Base-by-base conservation (phyloP, 768 basidiomycete genomes). In the Russula sp. region DNA sequence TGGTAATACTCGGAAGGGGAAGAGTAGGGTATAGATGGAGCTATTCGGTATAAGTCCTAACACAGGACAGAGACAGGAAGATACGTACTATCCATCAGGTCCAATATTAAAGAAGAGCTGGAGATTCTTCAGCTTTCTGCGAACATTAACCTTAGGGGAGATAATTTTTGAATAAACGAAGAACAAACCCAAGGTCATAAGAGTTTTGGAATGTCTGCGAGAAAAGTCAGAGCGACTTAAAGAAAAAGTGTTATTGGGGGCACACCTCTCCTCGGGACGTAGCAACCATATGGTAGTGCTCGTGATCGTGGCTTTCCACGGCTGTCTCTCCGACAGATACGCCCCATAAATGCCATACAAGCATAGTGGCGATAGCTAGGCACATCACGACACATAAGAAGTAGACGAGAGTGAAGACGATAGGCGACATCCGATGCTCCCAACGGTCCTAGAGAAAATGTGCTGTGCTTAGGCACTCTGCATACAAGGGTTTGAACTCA, bases 301-400 rank as follows among this genome's bases (percentile, higher is more conserved):
- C 84, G 69, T 94, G 84, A 69, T 98, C 96, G 66, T 94, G 91
- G 6, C 81, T 80, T 74, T 99, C 97, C 7, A 98, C 95, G 1
- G 88, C 83, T 0, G 94, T 98, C 72, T 98, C 94, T 0, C 86
- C 94, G 40, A 77, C 72, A 0, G 82, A 73, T 13, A 97, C 75
- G 59, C 87, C 80, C 77, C 84, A 89, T 1, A 94, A 64, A 66
- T 93, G 91, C 76, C 84, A 94, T 2, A 76, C 70, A 4, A 84
- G 75, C 88, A 94, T 90, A 44, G 88, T 76, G 4, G 81, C 75
- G 0, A 95, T 84, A 0, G 88, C 86, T 32, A 94, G 75, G 57
- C 84, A 87, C 59, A 98, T 79, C 0, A 95, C 90, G 6, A 78
- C 73, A 9, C 84, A 78, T 2, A 98, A 80, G 34, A 98, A 81